These are phyloP conservation scores for Sarocladium strictum DNA, from an alignment of 2,329 filamentous ascomycete species.

Conservation along the genomic window DNA sequence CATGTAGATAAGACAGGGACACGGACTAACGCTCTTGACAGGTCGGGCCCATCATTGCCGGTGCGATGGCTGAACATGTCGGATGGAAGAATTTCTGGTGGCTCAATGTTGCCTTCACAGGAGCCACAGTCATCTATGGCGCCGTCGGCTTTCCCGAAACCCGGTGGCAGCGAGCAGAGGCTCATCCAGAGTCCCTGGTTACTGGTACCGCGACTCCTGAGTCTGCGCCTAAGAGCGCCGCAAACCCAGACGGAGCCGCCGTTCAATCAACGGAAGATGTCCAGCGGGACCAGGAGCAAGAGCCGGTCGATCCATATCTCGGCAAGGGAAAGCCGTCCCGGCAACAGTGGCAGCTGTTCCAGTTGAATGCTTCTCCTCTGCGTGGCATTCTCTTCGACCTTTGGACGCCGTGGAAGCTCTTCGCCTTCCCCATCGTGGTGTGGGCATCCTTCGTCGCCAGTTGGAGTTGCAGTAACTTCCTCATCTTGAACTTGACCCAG, in stretches of 20 bases:
- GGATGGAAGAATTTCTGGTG: not conserved
- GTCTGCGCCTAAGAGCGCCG: not conserved
- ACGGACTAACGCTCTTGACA: not conserved
- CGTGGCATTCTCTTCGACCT: not conserved
- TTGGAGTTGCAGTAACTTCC: not conserved
- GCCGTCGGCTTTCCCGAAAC: not conserved
- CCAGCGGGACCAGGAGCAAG: not conserved
- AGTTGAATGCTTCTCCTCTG: not conserved
- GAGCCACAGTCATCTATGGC: not conserved
- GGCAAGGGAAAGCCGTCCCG: not conserved
- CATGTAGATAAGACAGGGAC: not conserved
- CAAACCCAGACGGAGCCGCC: not conserved
- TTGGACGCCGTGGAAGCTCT: not conserved
- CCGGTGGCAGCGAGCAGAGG: not conserved
- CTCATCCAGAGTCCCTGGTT: not conserved
- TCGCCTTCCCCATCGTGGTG: not conserved
- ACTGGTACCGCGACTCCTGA: not conserved
- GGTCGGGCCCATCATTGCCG: not conserved
- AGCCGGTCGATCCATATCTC: not conserved
- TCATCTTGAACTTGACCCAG: conserved; percentile 1
- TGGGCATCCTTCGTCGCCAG: not conserved
- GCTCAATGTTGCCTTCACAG: not conserved
- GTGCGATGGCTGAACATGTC: not conserved
- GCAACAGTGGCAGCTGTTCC: not conserved
- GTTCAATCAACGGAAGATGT: not conserved